Percentiles rank a stretch among this genome's conserved stretches.
phyloP scores from a whole-genome alignment of 768 basidiomycete species.

The Ephemerocybe angulata region DNA sequence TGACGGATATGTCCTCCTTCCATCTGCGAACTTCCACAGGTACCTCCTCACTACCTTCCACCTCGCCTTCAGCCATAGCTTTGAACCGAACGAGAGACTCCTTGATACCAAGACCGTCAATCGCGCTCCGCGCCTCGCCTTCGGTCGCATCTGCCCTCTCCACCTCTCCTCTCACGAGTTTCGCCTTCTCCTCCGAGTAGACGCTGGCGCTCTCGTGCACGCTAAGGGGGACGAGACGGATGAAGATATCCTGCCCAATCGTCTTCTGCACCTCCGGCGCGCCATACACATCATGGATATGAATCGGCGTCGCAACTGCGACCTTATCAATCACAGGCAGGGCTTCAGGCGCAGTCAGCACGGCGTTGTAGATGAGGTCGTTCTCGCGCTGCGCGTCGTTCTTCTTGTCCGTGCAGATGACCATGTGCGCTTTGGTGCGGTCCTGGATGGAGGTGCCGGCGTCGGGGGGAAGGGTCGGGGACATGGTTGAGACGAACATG shows the following conservation, averaged over 20 bases:
- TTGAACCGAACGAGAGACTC: conserved; percentile 65
- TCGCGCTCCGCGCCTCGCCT: conserved; percentile 68
- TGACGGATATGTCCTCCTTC: conserved; percentile 66
- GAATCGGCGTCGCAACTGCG: conserved; percentile 74
- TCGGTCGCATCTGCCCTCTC: conserved; percentile 85
- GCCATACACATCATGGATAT: conserved; percentile 92
- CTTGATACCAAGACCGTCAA: conserved; percentile 82
- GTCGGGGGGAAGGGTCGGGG: conserved; percentile 84
- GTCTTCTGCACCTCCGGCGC: conserved; percentile 90
- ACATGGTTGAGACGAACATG: conserved; percentile 65
- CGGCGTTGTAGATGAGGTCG: conserved; percentile 95
- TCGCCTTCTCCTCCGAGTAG: conserved; percentile 98
- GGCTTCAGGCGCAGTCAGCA: conserved; percentile 74
- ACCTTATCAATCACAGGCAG: conserved; percentile 82
- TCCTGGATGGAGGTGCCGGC: conserved; percentile 76
- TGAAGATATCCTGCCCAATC: conserved; percentile 90
- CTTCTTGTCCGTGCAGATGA: conserved; percentile 72
- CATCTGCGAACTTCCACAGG: conserved; percentile 68
- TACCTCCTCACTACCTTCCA: conserved; percentile 61
- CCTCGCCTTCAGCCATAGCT: conserved; percentile 64
- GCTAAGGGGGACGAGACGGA: conserved; percentile 81
- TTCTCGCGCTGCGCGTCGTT: conserved; percentile 83
- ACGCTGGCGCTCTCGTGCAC: conserved; percentile 95
- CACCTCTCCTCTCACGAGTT: conserved; percentile 80
- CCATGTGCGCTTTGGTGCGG: conserved; percentile 78